Conservation (phyloP, 169 alveolate species). For the Plasmodium ovale region DNA sequence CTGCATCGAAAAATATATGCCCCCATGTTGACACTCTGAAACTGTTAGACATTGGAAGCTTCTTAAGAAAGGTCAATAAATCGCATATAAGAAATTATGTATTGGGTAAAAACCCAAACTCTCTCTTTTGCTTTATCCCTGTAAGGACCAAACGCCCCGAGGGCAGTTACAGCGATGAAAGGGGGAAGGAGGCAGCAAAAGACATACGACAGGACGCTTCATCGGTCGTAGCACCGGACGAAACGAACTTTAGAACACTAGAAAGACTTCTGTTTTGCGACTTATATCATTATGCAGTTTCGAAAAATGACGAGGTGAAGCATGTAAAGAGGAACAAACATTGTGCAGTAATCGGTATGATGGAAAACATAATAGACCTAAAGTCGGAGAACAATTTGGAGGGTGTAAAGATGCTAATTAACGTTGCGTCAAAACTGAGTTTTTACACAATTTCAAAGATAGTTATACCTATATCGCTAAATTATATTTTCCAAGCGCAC, state of each 20-base stretch:
- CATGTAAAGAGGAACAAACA: constrained; percentile 1
- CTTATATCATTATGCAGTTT: constrained; percentile 19
- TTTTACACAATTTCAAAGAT: constrained; percentile 45
- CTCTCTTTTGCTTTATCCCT: constrained; percentile 16
- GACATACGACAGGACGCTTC: not conserved
- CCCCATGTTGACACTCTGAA: constrained; percentile 38
- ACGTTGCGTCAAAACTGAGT: constrained; percentile 22
- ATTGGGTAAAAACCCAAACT: constrained; percentile 1
- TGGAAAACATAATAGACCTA: constrained; percentile 64
- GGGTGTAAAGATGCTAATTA: constrained; percentile 33
- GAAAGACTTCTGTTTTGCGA: constrained; percentile 60
- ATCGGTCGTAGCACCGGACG: not conserved
- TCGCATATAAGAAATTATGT: constrained; percentile 16
- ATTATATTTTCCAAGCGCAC: constrained; percentile 50
- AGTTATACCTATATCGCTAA: constrained; percentile 49
- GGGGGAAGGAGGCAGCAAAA: not conserved
- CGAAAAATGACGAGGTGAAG: not conserved
- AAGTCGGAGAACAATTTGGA: constrained; percentile 62
- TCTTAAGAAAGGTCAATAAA: constrained; percentile 34
- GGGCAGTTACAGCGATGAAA: not conserved
- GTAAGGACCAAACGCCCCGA: not conserved
- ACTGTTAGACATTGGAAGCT: constrained; percentile 19
- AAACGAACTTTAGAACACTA: constrained; percentile 12
- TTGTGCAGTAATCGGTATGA: not conserved
- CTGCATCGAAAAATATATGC: constrained; percentile 27